Evolutionary conservation across 768 basidiomycete species (phyloP).

Genomic region (Cubamyces sp.): DNA sequence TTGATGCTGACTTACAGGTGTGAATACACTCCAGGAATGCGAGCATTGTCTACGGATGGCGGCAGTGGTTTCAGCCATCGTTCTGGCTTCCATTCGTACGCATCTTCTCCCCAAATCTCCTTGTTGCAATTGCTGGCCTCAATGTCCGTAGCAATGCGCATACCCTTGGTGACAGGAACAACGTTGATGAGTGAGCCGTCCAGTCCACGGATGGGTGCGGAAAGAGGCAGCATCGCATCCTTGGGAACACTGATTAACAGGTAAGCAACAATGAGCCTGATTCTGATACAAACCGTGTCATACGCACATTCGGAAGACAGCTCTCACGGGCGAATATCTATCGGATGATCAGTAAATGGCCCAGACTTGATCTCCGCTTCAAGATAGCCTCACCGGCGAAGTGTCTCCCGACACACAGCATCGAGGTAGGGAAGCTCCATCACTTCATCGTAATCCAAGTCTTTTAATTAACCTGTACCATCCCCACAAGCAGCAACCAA

Average conservation of each 20-base stretch:
- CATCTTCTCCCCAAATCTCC: constrained; percentile 49
- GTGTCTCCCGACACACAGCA: constrained; percentile 32
- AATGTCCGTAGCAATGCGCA: constrained; percentile 31
- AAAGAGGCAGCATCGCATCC: constrained; percentile 49
- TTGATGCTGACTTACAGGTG: constrained; percentile 16
- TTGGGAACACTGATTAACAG: constrained; percentile 26
- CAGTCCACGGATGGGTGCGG: constrained; percentile 14
- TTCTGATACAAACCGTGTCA: too few relatives aligned
- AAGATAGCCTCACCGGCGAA: constrained; percentile 29
- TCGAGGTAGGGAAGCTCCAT: constrained; percentile 34
- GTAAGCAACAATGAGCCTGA: too few relatives aligned
- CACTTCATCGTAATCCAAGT: constrained; percentile 31
- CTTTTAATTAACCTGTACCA: constrained; percentile 4
- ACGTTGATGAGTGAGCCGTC: too few relatives aligned
- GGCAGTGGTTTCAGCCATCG: constrained; percentile 42
- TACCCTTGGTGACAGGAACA: too few relatives aligned
- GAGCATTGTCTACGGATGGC: constrained; percentile 13
- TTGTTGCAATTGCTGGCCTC: constrained; percentile 44
- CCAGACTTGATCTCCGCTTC: background rate
- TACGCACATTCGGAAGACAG: background rate
- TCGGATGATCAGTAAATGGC: background rate
- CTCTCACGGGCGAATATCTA: constrained; percentile 8
- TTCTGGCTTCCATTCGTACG: constrained; percentile 46
- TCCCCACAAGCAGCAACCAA: background rate
- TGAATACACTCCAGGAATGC: constrained; percentile 27